These are phyloP conservation scores for Soucietia sequanensis DNA, from an alignment of 805 yeast species.

Conservation along the genomic window DNA sequence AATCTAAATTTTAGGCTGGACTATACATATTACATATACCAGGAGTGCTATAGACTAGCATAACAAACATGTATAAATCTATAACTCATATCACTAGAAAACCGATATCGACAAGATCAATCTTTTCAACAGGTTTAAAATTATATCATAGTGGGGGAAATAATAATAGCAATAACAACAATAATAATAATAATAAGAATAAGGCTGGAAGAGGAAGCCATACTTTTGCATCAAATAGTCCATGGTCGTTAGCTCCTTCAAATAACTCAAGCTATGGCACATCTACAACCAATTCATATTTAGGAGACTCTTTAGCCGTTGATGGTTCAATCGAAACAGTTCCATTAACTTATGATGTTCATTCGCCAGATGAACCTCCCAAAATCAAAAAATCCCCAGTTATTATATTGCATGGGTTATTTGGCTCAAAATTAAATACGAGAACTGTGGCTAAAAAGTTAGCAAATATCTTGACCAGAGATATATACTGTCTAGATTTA, in stretches of 20 bases:
- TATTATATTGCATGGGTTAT: conserved; percentile 81
- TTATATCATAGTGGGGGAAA: too few relatives aligned
- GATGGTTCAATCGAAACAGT: conserved; percentile 49
- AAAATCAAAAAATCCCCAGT: conserved; percentile 52
- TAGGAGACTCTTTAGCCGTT: conserved; percentile 31
- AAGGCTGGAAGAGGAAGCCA: too few relatives aligned
- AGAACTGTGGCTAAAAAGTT: conserved; percentile 70
- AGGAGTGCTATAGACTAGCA: too few relatives aligned
- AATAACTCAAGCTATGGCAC: not conserved
- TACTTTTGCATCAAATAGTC: too few relatives aligned
- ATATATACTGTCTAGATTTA: conserved; percentile 70
- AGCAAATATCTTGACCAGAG: conserved; percentile 46
- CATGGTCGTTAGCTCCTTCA: not conserved
- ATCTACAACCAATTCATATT: conserved; percentile 13
- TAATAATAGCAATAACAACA: too few relatives aligned
- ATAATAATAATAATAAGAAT: too few relatives aligned
- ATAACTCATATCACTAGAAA: too few relatives aligned
- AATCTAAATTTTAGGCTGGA: too few relatives aligned
- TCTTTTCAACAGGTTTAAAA: too few relatives aligned
- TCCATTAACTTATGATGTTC: conserved; percentile 51
- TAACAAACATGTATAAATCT: too few relatives aligned
- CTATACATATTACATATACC: too few relatives aligned
- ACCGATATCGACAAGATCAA: too few relatives aligned
- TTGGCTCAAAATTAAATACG: conserved; percentile 82
- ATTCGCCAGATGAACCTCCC: conserved; percentile 25